These are phyloP conservation scores for Triticum urartu DNA, from an alignment of 176 grass and related monocot genomes.

Conservation along the genomic window DNA sequence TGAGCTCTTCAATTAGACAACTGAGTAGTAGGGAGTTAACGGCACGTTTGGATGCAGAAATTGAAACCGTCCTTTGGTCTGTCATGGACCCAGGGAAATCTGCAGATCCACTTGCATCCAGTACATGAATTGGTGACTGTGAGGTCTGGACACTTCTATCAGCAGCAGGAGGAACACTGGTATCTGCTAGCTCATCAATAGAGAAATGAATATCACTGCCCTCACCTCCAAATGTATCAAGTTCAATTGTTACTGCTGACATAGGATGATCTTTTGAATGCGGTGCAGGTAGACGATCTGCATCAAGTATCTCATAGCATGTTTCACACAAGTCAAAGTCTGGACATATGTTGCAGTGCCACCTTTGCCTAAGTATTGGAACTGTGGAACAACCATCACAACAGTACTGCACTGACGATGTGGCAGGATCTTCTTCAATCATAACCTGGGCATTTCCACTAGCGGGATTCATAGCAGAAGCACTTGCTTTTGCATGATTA, in stretches of 20 bases:
- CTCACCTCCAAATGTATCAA: slow-evolving; percentile 77
- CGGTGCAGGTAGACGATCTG: slow-evolving; percentile 78
- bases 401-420: slow-evolving; percentile 95
- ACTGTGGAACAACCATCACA: slow-evolving; percentile 99
- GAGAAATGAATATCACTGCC: slow-evolving; percentile 81
- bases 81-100: slow-evolving; percentile 47
- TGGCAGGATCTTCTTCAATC: slow-evolving; percentile 90
- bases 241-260: slow-evolving; percentile 94
- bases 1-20: slow-evolving; percentile 84
- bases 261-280: slow-evolving; percentile 91
- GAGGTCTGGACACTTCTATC: slow-evolving; percentile 60
- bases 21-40: slow-evolving; percentile 82
- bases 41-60: slow-evolving; percentile 92
- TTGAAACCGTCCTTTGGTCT: slow-evolving; percentile 76
- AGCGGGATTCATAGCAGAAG: slow-evolving; percentile 51
- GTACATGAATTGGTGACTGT: slow-evolving; percentile 69
- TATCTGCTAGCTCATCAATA: slow-evolving; percentile 63
- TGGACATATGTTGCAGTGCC: slow-evolving; percentile 95
- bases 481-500: slow-evolving; percentile 48
- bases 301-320: slow-evolving; percentile 93
- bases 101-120: slow-evolving; percentile 67
- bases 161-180: slow-evolving; percentile 46
- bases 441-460: slow-evolving; percentile 70
- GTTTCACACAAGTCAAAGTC: slow-evolving; percentile 97
- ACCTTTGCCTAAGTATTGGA: slow-evolving; percentile 89